Conservation (phyloP, 306 rosid genomes). For the Crotalaria pallida region DNA sequence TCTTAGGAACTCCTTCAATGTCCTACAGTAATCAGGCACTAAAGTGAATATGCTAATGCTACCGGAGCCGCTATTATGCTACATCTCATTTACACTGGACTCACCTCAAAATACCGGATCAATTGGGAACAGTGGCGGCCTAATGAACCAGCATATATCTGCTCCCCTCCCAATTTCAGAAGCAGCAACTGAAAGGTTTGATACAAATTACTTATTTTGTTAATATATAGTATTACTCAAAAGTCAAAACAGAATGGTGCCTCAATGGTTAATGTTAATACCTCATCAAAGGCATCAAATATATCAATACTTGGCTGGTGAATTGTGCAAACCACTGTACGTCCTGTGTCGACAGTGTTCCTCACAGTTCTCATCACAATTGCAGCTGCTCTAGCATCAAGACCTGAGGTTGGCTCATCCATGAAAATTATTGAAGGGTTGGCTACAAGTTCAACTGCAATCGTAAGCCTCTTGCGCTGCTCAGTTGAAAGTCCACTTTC, state of each 20-base stretch:
- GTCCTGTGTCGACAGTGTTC: slow-evolving; percentile 85
- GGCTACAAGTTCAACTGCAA: slow-evolving; percentile 90
- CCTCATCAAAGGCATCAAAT: slow-evolving; percentile 95
- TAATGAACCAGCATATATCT: slow-evolving; percentile 65
- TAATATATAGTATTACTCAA: background rate
- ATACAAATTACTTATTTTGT: background rate
- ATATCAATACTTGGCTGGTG: slow-evolving; percentile 97
- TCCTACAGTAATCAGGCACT: slow-evolving; percentile 32
- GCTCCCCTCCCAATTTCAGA: slow-evolving; percentile 79
- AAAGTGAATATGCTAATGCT: background rate
- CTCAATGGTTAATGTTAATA: slow-evolving; percentile 13
- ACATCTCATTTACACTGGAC: slow-evolving; percentile 3
- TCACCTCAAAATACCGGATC: slow-evolving; percentile 74
- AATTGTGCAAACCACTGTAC: slow-evolving; percentile 91
- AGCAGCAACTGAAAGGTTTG: slow-evolving; percentile 56
- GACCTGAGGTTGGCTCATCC: slow-evolving; percentile 98
- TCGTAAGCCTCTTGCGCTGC: slow-evolving; percentile 80
- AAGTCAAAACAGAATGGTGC: background rate
- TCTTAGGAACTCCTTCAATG: slow-evolving; percentile 66
- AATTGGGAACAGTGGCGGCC: slow-evolving; percentile 60
- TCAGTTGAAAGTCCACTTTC: slow-evolving; percentile 75
- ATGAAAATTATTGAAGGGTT: slow-evolving; percentile 93
- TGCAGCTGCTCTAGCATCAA: slow-evolving; percentile 96
- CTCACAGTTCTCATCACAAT: slow-evolving; percentile 95
- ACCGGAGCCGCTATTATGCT: background rate